Base-by-base conservation (phyloP, 73 alveolate genomes). In the Paramecium sonneborni region DNA sequence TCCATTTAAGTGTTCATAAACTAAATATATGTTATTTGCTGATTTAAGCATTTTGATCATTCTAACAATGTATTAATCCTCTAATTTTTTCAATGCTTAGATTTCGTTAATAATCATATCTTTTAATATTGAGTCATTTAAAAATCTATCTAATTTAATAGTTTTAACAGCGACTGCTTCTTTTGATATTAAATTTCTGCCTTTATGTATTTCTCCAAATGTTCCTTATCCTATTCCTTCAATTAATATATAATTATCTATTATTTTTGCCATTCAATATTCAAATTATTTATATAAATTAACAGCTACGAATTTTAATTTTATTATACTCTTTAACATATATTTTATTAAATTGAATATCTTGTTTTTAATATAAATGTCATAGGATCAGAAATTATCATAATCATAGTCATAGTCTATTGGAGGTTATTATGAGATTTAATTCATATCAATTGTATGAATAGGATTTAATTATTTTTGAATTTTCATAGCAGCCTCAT, bases 151-250 rank as follows among this genome's bases (percentile, higher is more conserved):
- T 24, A 88, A 82, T 44, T 88, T 46, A 5, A 88, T 69, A 5
- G 94, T 88, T 55, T 88, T 88, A 8, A 88, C 94, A 39, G 94
- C 94, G 24, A 88, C 94, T 12, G 94, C 94, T 72, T 88, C 94
- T 69, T 88, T 88, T 1, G 94, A 88, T 43, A 88, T 70, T 26
- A 88, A 43, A 44, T 88, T 88, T 43, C 94, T 37, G 30, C 94
- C 94, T 88, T 88, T 88, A 48, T 88, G 94, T 23, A 88, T 88
- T 43, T 88, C 94, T 14, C 94, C 94, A 88, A 88, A 88, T 9
- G 91, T 88, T 18, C 94, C 94, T 48, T 69, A 24, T 20, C 94
- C 85, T 5, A 88, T 88, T n/a, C 62, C 91, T 34, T 88, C 94
- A 6, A 88, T 69, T 39, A 88, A 57, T 18, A 88, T 88, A 34